phyloP scores from a whole-genome alignment of 768 basidiomycete species.

The Porphyrellus cyaneotinctus region DNA sequence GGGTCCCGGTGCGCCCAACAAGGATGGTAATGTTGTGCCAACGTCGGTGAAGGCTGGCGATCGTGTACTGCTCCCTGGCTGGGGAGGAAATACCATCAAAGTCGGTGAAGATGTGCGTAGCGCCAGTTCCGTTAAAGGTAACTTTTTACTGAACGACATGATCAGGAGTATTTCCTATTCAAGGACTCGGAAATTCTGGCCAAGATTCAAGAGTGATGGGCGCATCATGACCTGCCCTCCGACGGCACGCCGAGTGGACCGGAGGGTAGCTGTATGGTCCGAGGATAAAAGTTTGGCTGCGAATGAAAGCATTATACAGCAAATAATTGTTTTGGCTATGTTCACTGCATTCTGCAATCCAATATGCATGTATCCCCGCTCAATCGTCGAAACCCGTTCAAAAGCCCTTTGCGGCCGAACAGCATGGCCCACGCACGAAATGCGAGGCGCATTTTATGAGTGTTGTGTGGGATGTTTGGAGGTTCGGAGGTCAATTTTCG shows the following conservation, averaged over 20 bases:
- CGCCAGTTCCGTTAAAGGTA: neutral
- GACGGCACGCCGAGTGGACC: neutral
- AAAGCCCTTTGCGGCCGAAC: neutral
- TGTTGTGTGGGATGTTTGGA: neutral
- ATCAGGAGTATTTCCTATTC: slow-evolving; percentile 91
- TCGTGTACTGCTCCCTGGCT: slow-evolving; percentile 89
- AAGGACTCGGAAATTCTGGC: slow-evolving; percentile 94
- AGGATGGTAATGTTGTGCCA: slow-evolving; percentile 73
- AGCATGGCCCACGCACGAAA: neutral
- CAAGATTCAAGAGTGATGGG: slow-evolving; percentile 80
- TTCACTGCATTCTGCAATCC: slow-evolving; percentile 25
- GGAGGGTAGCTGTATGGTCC: neutral
- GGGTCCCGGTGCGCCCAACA: slow-evolving; percentile 91
- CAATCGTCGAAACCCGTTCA: slow-evolving; percentile 8
- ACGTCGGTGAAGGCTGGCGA: slow-evolving; percentile 84
- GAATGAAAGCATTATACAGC: slow-evolving; percentile 9
- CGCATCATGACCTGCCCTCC: neutral
- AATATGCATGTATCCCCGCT: slow-evolving; percentile 29
- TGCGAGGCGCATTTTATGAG: slow-evolving; percentile 11
- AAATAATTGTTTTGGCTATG: slow-evolving; percentile 16
- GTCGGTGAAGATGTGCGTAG: slow-evolving; percentile 87
- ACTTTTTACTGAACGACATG: slow-evolving; percentile 5
- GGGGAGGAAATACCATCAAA: slow-evolving; percentile 96
- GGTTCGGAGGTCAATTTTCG: neutral
- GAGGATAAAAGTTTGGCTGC: slow-evolving; percentile 6